Percentiles rank a stretch among this genome's conserved stretches.
These are phyloP conservation scores for Zasmidium angulare DNA, from an alignment of 2,329 filamentous ascomycete species.

Conservation along the genomic window DNA sequence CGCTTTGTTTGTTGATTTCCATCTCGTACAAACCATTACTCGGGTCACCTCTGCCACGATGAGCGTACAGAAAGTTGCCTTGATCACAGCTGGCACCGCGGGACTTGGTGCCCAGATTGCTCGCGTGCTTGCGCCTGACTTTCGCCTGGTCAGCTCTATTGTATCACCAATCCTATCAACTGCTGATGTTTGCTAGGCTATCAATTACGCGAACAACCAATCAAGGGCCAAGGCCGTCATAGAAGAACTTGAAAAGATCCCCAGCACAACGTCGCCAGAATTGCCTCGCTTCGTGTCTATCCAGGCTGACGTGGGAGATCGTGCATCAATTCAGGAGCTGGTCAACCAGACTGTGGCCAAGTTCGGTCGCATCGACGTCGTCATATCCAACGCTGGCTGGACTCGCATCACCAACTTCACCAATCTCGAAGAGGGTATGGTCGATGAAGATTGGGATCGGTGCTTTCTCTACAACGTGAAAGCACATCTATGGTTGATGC, in stretches of 20 bases:
- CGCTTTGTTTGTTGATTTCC: not conserved
- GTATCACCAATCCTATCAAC: not conserved
- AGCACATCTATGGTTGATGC: slow-evolving; percentile 60
- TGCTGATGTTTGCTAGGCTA: slow-evolving; percentile 35
- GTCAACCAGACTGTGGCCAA: slow-evolving; percentile 35
- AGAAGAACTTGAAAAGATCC: slow-evolving; percentile 42
- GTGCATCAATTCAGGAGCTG: slow-evolving; percentile 33
- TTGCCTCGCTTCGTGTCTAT: slow-evolving; percentile 26
- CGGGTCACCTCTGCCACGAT: too few species aligned
- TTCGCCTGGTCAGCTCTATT: slow-evolving; percentile 41
- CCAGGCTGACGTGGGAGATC: slow-evolving; percentile 29
- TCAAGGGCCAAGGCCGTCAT: slow-evolving; percentile 42
- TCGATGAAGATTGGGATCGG: slow-evolving; percentile 40
- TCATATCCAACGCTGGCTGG: slow-evolving; percentile 44
- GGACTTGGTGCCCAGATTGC: slow-evolving; percentile 50
- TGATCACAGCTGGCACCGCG: slow-evolving; percentile 51
- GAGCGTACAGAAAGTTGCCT: slow-evolving; percentile 45
- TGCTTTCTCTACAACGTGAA: slow-evolving; percentile 60
- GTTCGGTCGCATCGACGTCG: slow-evolving; percentile 40
- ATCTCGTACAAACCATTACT: too few species aligned
- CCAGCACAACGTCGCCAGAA: slow-evolving; percentile 21
- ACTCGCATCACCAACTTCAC: slow-evolving; percentile 34
- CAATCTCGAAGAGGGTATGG: slow-evolving; percentile 38
- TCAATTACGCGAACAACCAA: slow-evolving; percentile 50
- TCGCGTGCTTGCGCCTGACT: slow-evolving; percentile 47